These are phyloP conservation scores for Cyclotella cryptica DNA, from an alignment of 108 stramenopile species.

Conservation along the genomic window DNA sequence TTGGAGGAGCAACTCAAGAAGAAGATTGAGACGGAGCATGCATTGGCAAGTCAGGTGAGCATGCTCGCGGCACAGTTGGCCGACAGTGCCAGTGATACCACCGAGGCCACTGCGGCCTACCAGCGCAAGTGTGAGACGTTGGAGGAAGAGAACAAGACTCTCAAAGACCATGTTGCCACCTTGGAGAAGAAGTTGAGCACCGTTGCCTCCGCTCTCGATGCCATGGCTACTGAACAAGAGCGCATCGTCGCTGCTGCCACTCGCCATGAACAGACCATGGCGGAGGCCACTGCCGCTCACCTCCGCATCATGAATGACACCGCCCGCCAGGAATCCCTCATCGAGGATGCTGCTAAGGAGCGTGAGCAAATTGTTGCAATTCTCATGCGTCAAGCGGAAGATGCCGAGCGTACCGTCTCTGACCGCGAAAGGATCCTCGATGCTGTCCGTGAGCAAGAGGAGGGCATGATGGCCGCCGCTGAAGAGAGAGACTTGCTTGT, in stretches of 20 bases:
- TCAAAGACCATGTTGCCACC: constrained; percentile 53
- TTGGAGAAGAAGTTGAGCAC: constrained; percentile 63
- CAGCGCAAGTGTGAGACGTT: constrained; percentile 54
- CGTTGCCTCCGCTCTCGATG: constrained; percentile 66
- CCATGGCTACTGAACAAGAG: constrained; percentile 70
- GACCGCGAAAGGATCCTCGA: constrained; percentile 56
- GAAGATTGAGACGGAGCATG: constrained; percentile 72
- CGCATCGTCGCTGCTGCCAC: constrained; percentile 65
- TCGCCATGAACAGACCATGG: constrained; percentile 64
- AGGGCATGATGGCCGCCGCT: constrained; percentile 41
- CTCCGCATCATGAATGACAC: constrained; percentile 61
- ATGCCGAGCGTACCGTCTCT: constrained; percentile 53
- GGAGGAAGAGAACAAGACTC: constrained; percentile 56
- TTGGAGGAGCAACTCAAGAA: constrained; percentile 80
- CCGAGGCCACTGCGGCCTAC: constrained; percentile 45
- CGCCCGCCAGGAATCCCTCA: constrained; percentile 49
- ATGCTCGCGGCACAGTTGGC: constrained; percentile 66
- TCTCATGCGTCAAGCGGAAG: constrained; percentile 61
- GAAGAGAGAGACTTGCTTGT: constrained; percentile 61
- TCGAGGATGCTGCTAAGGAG: constrained; percentile 62
- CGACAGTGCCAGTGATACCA: constrained; percentile 46
- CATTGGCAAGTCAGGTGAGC: constrained; percentile 68
- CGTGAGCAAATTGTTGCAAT: constrained; percentile 66
- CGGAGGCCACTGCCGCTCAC: constrained; percentile 51
- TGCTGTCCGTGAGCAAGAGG: constrained; percentile 57